Evolutionary conservation across 2,329 filamentous ascomycete species (phyloP), one percentile per base, ranked within the genome.

Genomic region (Claviceps digitariae): DNA sequence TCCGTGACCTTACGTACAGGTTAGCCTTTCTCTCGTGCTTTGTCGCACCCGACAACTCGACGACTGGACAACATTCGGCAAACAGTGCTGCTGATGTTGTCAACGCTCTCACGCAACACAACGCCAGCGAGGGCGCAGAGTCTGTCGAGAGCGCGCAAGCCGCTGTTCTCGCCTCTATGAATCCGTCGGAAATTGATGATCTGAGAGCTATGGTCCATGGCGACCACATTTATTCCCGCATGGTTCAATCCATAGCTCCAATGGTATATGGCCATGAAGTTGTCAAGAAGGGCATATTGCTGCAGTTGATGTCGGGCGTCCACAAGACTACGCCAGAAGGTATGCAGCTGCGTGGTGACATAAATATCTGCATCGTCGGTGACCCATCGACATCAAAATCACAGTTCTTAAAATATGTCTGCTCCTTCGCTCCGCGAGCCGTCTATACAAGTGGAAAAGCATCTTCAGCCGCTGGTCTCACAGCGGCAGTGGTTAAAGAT

Each of bases 371-470:
- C 69, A 88, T 98, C 60, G 93, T 98, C 55, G 93, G 93, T 56
- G 93, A 98, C 65, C 93, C 93, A 1, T 95, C 88, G 12, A 98
- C 93, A 1, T 95, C 89, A 59, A 98, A 98, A 69, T 96, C 90
- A 34, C 93, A 98, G 63, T 98, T 98, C 69, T 74, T 98, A 62
- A 97, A 97, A 73, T 98, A 98, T 64, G 86, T 98, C 58, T 95
- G 90, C 74, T 93, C 88, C 27, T 90, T 98, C 66, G 83, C 95
- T n/a, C 93, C 93, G 25, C 86, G 93, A 43, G 90, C 93, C 17
- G 90, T 98, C 47, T 98, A 98, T 69, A 98, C 93, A 25, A 96
- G 90, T 54, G 93, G 93, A 55, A 98, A 98, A 68, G 93, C 93
- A 2, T 97, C 91, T 3, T 97, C 91, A 0, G 93, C 93, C 10